phyloP scores from a whole-genome alignment of 331 rosid species.

The Arachis monticola region DNA sequence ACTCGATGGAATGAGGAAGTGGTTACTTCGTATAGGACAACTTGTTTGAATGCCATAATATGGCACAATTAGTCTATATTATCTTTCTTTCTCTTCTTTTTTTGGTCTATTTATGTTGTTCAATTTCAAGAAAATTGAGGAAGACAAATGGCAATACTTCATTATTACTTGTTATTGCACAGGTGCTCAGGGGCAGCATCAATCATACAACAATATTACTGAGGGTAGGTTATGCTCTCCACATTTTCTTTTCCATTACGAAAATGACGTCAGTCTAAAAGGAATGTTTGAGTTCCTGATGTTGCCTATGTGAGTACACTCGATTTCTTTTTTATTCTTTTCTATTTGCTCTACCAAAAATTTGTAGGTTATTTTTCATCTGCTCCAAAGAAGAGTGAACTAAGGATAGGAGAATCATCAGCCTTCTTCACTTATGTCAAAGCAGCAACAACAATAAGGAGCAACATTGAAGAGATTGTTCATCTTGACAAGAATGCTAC shows the following conservation, averaged over 20 bases:
- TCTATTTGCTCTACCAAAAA: conserved; percentile 36
- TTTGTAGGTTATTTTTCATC: conserved; percentile 58
- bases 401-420: conserved; percentile 93
- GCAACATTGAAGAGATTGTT: conserved; percentile 55
- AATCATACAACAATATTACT: conserved; percentile 20
- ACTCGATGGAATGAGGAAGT: not conserved
- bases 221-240: conserved; percentile 4
- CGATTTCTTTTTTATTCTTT: conserved; percentile 12
- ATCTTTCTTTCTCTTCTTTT: conserved; percentile 7
- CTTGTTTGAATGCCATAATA: conserved; percentile 19
- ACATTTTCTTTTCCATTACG: not conserved
- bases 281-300: conserved; percentile 10
- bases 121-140: conserved; percentile 25
- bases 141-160: not conserved
- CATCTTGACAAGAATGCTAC: conserved; percentile 45
- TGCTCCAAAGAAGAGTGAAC: conserved; percentile 83
- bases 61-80: conserved; percentile 3
- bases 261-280: conserved; percentile 14
- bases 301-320: conserved; percentile 23
- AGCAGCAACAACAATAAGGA: conserved; percentile 50
- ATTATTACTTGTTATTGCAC: conserved; percentile 23
- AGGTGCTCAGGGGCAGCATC: conserved; percentile 29
- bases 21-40: not conserved
- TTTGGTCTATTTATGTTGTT: conserved; percentile 13
- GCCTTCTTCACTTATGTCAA: conserved; percentile 93